phyloP scores from a whole-genome alignment of 106 monocot genomes.

The Acanthochlamys bracteata region DNA sequence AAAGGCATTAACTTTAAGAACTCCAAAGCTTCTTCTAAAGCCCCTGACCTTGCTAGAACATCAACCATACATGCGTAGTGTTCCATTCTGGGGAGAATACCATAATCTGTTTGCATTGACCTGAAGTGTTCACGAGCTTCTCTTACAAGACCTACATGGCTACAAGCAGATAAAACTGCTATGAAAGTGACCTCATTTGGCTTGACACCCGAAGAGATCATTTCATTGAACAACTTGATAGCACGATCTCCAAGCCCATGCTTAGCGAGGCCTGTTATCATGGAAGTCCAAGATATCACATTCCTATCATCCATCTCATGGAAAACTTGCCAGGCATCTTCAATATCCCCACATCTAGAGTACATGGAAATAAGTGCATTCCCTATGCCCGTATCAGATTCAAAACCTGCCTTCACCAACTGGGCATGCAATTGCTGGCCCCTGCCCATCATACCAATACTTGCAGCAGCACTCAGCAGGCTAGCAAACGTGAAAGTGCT shows the following conservation, averaged over 20 bases:
- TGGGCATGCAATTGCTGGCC: constrained; percentile 62
- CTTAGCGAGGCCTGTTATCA: constrained; percentile 71
- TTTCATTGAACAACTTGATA: constrained; percentile 43
- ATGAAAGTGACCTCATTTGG: constrained; percentile 69
- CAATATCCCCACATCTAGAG: constrained; percentile 62
- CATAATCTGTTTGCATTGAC: constrained; percentile 43
- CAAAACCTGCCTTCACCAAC: constrained; percentile 45
- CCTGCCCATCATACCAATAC: constrained; percentile 45
- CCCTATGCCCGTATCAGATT: constrained; percentile 28
- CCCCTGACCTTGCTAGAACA: constrained; percentile 61
- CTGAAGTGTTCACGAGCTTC: constrained; percentile 55
- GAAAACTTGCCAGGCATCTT: constrained; percentile 53
- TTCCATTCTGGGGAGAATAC: constrained; percentile 54
- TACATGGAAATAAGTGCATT: constrained; percentile 90
- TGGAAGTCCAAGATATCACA: constrained; percentile 75
- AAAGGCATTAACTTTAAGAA: constrained; percentile 56
- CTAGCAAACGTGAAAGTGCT: constrained; percentile 70
- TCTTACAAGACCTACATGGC: constrained; percentile 56
- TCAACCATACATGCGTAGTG: constrained; percentile 92
- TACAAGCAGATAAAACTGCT: constrained; percentile 80
- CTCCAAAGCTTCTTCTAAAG: constrained; percentile 46
- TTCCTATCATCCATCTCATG: constrained; percentile 37
- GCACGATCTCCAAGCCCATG: constrained; percentile 52
- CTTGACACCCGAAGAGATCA: constrained; percentile 33
- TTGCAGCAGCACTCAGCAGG: constrained; percentile 62